Percentiles rank a stretch among this genome's conserved stretches.
phyloP scores from a whole-genome alignment of 352 stramenopile genomes.

The Blastocystis sp. region DNA sequence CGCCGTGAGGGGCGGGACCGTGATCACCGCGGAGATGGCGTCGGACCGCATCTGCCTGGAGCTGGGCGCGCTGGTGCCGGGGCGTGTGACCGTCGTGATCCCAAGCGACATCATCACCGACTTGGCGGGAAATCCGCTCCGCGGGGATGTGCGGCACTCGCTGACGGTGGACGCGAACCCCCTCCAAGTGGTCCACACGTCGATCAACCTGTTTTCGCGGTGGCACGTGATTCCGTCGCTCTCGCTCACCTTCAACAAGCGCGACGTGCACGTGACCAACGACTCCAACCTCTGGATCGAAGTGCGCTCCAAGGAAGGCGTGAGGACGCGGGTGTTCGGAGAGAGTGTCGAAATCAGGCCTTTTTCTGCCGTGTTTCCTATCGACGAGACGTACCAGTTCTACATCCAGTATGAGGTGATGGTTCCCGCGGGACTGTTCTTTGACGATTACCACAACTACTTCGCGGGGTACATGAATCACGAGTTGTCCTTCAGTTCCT shows the following conservation, averaged over 20 bases:
- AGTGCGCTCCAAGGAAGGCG: not conserved
- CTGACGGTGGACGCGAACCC: not conserved
- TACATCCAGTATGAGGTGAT: not conserved
- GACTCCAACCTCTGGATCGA: not conserved
- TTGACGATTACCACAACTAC: constrained; percentile 21
- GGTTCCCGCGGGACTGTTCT: constrained; percentile 30
- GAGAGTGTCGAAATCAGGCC: not conserved
- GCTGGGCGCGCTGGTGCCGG: not conserved
- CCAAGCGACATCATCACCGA: constrained; percentile 29
- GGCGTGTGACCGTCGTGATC: not conserved
- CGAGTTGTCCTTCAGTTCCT: not conserved
- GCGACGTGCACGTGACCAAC: not conserved
- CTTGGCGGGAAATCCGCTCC: constrained; percentile 17
- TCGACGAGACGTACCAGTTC: not conserved
- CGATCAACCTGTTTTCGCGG: not conserved
- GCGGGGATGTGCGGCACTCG: not conserved
- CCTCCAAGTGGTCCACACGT: not conserved
- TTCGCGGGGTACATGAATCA: not conserved
- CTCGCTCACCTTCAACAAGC: not conserved
- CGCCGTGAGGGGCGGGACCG: constrained; percentile 5
- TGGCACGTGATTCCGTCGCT: not conserved
- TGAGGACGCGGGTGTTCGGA: not conserved
- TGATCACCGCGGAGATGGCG: not conserved
- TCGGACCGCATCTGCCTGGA: constrained; percentile 2
- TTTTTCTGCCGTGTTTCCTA: not conserved